Base-by-base conservation (phyloP, 1,139 yeast species). In the Suhomyces bokatorum region DNA sequence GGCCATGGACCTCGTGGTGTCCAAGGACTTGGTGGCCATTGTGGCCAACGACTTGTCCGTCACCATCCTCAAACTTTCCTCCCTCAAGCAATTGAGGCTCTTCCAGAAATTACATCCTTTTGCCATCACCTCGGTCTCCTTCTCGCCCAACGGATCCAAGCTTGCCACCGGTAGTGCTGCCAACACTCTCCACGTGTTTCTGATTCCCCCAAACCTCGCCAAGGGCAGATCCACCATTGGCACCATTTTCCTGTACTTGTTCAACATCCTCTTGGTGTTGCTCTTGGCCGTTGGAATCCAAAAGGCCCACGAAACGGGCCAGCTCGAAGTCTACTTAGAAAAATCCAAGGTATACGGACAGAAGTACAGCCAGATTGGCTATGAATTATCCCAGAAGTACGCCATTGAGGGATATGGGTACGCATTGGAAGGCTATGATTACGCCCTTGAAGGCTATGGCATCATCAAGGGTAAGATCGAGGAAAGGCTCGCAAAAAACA, bases 161-260 rank as follows among this genome's bases (percentile, higher is more conserved):
- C 67, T 90, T 40, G 95, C 91, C 1, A 80, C 91, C 13, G 86
- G 84, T 0, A 85, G 96, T 38, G 95, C 95, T 2, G 88, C 95
- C 2, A 85, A 87, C 50, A 77, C 89, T 1, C 77, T 90, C 33
- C 80, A 77, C 51, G 81, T 89, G 6, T 67, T 82, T 47, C 74
- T 71, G 47, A 62, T 88, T 20, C 91, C 95, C 3, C 66, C 65
- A n/a, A 74, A 73, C 24, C 72, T 72, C 50, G 68, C 77, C 2
- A 62, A 62, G 11, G 72, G 80, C 1, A 70, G 70, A 39, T 77
- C 85, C 1, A 44, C 63, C 26, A 59, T 73, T 41, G 76, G 78
- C 15, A 59, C 73, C 11, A 52, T 77, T 34, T 59, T 76, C 57
- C 64, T 63, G 42, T 63, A 72, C 42, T 54, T 77, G 35, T 60